Evolutionary conservation across 2,329 filamentous ascomycete genomes (phyloP), one percentile per base, ranked within the genome.

Genomic region (Alternaria atra): DNA sequence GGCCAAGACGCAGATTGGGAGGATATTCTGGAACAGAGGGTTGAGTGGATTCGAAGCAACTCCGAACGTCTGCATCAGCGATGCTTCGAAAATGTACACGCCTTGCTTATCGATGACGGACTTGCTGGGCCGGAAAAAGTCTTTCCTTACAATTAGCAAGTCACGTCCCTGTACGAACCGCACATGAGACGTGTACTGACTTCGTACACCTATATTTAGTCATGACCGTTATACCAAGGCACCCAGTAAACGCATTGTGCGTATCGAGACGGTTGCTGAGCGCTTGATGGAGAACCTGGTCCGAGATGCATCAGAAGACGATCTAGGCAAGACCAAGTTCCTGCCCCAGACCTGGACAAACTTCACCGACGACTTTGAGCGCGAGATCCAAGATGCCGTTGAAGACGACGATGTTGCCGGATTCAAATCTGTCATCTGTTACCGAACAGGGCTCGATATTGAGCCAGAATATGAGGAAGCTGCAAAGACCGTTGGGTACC

Each of bases 351-450:
- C 72, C 30, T 82, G 81, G 77, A 71, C 79, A 1, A 72, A 70
- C 30, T 85, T 87, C 69, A 77, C 84, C 12, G 77, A 78, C 3
- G 80, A 82, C 4, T 89, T 89, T 58, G 80, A 82, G 53, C 72
- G 77, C 2, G 77, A 82, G 25, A 88, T 95, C 35, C 73, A 80
- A 10, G 77, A 82, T 1, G 84, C 87, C 3, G 82, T 93, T 27
- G 80, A 83, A 0, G 89, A 95, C 71, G 80, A 86, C 0, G 84
- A 89, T 17, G 89, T 96, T 2, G 91, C 87, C 1, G 92, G 86
- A 2, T 96, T 96, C 84, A 95, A 96, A 77, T 91, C 89, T 1
- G 88, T 94, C 50, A 87, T 96, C 56, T 94, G 92, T 79, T 95
- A 95, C 75, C 86, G 92, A 13, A 91, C 89, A 0, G 92, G 92